Evolutionary conservation across 768 basidiomycete species (phyloP).

Genomic region (Suillus tomentosus): DNA sequence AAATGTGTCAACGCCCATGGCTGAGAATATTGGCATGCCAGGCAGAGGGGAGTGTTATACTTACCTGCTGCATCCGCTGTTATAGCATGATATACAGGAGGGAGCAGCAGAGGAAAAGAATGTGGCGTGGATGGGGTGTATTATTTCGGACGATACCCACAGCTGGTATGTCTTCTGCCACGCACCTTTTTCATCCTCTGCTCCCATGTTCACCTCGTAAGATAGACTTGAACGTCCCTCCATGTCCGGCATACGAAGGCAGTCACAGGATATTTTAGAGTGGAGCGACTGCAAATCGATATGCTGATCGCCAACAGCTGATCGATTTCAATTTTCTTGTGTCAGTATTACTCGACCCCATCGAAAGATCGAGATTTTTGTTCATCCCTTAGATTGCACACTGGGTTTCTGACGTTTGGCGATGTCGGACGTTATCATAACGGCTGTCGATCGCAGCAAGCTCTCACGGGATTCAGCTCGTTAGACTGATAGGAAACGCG

Average conservation of each 20-base stretch:
- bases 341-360: not conserved
- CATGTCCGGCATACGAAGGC: too few relatives aligned
- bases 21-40: not conserved
- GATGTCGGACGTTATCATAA: not conserved
- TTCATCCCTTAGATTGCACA: not conserved
- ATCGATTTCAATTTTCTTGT: not conserved
- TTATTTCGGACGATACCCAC: too few relatives aligned
- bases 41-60: too few relatives aligned
- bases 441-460: not conserved
- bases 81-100: too few relatives aligned
- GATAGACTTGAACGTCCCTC: too few relatives aligned
- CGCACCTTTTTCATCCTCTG: too few relatives aligned
- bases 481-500: not conserved
- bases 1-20: not conserved
- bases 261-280: too few relatives aligned
- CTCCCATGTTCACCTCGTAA: too few relatives aligned
- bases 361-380: not conserved
- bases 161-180: too few relatives aligned
- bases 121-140: too few relatives aligned
- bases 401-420: not conserved
- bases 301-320: not conserved
- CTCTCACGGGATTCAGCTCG: not conserved
- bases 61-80: too few relatives aligned
- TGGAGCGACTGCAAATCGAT: not conserved
- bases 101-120: too few relatives aligned